Evolutionary conservation across 164 flowering plant genomes (phyloP), one percentile per base, ranked within the genome.

Genomic region (Magnolia officinalis): DNA sequence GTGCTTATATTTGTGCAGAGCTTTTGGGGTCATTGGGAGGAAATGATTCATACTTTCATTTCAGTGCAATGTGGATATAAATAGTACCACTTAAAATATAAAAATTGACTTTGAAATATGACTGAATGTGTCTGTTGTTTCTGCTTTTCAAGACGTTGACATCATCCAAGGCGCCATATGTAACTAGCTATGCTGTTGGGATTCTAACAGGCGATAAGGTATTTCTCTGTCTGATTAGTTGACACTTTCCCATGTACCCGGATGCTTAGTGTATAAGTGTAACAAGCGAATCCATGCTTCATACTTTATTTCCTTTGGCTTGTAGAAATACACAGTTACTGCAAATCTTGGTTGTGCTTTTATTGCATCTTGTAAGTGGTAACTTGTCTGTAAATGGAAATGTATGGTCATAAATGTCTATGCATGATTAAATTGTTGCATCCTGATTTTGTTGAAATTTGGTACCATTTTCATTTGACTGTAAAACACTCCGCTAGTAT

Each of bases 121-220:
- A 61, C 63, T 8, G 69, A 8, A 6, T 75, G 14, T 50, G 16
- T 67, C 45, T 52, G 4, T 82, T 71, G 29, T 72, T 71, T 50
- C 51, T 79, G 78, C 71, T 64, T 74, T 55, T 80, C 9, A 71
- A 92, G 97, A 87, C 89, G 19, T 84, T 92, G 81, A 58, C 81
- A 10, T 68, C 91, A 63, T 84, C 86, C 86, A 80, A 31, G 79
- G 78, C 84, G 20, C 85, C 88, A 58, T 74, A 7, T 4, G 67
- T 81, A 21, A 76, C 83, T 55, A 85, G 86, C 59, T 85, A 82
- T 86, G 90, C 91, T 67, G 86, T 92, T 81, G 97, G 94, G 58
- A 76, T 88, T 78, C 78, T 92, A 10, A 82, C 51, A 2, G 93
- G 89, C n/a, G 81, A 89, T 63, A 84, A 89, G 94, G 94, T 89